phyloP scores from a whole-genome alignment of 1,284 basidiomycete genomes.

The Retiboletus fuscus region DNA sequence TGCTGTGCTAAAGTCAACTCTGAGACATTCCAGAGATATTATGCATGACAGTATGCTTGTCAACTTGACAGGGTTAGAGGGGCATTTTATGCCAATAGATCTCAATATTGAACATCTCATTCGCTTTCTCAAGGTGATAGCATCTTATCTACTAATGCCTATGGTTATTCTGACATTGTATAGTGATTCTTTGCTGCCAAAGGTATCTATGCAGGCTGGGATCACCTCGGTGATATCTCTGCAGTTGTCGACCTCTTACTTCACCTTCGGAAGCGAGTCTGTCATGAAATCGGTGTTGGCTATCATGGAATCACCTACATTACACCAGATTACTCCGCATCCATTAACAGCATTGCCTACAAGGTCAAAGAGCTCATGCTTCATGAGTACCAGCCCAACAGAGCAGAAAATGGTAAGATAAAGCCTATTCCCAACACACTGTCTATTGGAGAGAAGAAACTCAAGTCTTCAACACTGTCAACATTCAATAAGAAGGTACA shows the following conservation, averaged over 20 bases:
- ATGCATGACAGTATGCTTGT: slow-evolving; percentile 43
- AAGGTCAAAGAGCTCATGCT: too few relatives aligned
- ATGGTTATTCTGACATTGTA: too few relatives aligned
- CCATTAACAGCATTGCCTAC: too few relatives aligned
- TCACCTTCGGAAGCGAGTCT: slow-evolving; percentile 42
- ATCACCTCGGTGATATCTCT: slow-evolving; percentile 43
- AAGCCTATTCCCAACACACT: slow-evolving; percentile 29
- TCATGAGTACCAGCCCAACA: too few relatives aligned
- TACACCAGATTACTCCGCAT: slow-evolving; percentile 31
- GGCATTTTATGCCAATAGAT: slow-evolving; percentile 44
- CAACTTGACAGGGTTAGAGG: slow-evolving; percentile 39
- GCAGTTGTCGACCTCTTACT: slow-evolving; percentile 38
- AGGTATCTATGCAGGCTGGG: slow-evolving; percentile 20
- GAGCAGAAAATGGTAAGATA: too few relatives aligned
- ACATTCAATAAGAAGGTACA: slow-evolving; percentile 44
- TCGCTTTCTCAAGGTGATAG: slow-evolving; percentile 19
- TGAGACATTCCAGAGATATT: slow-evolving; percentile 35
- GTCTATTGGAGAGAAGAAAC: slow-evolving; percentile 25
- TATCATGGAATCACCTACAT: slow-evolving; percentile 44
- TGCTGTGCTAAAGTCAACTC: too few relatives aligned
- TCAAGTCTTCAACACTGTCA: slow-evolving; percentile 35
- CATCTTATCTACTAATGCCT: too few relatives aligned
- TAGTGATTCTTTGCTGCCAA: background rate
- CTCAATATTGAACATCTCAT: slow-evolving; percentile 43
- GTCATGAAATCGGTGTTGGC: background rate